Conservation (phyloP, 2,329 filamentous ascomycete genomes). For the Calonectria leucothoes region DNA sequence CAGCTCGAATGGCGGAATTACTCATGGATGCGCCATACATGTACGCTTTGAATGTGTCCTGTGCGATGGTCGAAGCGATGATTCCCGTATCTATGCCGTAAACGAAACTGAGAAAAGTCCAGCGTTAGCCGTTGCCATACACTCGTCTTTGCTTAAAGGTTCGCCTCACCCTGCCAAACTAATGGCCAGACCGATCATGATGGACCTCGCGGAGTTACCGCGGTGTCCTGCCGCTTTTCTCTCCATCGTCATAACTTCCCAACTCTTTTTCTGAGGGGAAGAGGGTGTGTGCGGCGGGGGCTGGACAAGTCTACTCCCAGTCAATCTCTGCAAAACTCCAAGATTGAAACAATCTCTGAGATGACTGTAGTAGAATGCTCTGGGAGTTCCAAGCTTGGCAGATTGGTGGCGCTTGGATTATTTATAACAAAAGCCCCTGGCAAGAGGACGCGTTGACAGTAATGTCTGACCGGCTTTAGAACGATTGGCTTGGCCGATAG, state of each 20-base stretch:
- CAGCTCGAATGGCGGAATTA: conserved; percentile 3
- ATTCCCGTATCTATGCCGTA: conserved; percentile 27
- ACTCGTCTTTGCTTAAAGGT: neutral
- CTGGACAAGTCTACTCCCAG: neutral
- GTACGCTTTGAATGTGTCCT: conserved; percentile 21
- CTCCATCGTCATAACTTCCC: neutral
- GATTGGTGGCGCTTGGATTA: neutral
- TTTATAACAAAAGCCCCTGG: neutral
- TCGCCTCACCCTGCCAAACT: conserved; percentile 19
- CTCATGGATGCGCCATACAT: conserved; percentile 21
- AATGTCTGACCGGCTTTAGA: neutral
- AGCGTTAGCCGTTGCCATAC: neutral
- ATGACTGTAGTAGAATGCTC: neutral
- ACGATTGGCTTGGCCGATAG: neutral
- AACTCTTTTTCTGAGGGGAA: neutral
- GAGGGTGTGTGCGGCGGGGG: too few species aligned
- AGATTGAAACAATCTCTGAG: too few species aligned
- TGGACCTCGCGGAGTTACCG: conserved; percentile 21
- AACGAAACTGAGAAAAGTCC: conserved; percentile 4
- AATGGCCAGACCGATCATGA: conserved; percentile 21
- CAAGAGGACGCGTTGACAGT: neutral
- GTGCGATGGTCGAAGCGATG: conserved; percentile 23
- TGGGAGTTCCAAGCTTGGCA: neutral
- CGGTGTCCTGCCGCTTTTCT: conserved; percentile 12
- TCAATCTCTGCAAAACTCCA: too few species aligned